Conservation (phyloP, 1,284 basidiomycete species). For the Austroboletus novae-zelandiae region DNA sequence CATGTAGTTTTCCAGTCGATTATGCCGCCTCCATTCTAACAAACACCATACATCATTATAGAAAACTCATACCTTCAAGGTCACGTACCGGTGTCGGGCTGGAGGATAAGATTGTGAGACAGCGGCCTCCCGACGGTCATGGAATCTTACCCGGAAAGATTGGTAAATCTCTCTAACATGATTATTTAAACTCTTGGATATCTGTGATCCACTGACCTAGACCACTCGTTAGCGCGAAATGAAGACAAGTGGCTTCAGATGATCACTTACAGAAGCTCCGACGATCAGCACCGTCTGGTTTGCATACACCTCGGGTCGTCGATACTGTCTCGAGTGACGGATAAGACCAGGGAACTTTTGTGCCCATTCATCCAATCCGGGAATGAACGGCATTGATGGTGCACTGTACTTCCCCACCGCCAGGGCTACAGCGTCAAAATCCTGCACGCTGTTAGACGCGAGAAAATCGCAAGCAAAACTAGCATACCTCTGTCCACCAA, state of each 20-base stretch:
- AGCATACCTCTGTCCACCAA: slow-evolving; percentile 13
- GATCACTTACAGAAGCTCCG: slow-evolving; percentile 30
- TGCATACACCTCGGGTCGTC: slow-evolving; percentile 36
- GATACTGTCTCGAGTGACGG: slow-evolving; percentile 45
- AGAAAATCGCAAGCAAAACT: neutral
- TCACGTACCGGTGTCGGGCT: slow-evolving; percentile 7
- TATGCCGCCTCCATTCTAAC: neutral
- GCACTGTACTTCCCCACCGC: slow-evolving; percentile 4
- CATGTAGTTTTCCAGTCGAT: slow-evolving; percentile 1
- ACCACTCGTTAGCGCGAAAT: neutral
- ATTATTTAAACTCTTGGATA: slow-evolving; percentile 7
- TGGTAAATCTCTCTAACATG: slow-evolving; percentile 1
- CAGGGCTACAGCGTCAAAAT: slow-evolving; percentile 10
- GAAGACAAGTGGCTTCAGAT: neutral
- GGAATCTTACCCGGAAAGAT: slow-evolving; percentile 9
- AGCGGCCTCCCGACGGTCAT: neutral
- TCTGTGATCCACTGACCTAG: slow-evolving; percentile 8
- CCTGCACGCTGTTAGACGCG: neutral
- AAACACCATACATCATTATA: neutral
- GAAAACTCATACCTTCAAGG: no score
- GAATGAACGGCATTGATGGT: slow-evolving; percentile 5
- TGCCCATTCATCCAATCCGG: slow-evolving; percentile 32
- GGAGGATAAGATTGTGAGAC: neutral
- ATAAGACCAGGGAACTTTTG: slow-evolving; percentile 35
- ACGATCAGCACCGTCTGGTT: slow-evolving; percentile 46